These are phyloP conservation scores for Stagonosporopsis cucurbitacearum DNA, from an alignment of 2,329 filamentous ascomycete genomes.

Conservation along the genomic window DNA sequence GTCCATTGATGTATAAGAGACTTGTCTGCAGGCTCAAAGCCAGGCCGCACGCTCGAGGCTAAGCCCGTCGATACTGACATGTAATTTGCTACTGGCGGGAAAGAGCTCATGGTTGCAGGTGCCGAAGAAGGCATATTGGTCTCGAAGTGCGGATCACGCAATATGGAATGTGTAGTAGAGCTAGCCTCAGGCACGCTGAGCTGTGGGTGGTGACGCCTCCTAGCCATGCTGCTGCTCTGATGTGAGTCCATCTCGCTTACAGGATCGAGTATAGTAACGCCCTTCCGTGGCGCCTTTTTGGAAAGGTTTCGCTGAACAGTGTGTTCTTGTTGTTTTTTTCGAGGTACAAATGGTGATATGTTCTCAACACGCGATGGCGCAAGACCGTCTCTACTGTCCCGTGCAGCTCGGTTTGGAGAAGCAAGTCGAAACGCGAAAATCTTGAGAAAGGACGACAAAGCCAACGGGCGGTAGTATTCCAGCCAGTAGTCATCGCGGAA, in stretches of 20 bases:
- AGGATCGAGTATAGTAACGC: conserved; percentile 72
- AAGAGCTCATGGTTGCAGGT: conserved; percentile 24
- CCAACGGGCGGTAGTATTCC: conserved; percentile 91
- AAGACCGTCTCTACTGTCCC: conserved; percentile 76
- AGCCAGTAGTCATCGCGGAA: conserved; percentile 95
- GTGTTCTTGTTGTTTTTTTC: conserved; percentile 60
- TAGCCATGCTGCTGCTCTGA: conserved; percentile 25
- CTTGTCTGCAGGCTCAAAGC: conserved; percentile 70
- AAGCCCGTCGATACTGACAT: conserved; percentile 37
- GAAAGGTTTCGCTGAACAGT: conserved; percentile 66
- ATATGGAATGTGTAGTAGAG: conserved; percentile 51
- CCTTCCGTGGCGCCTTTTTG: conserved; percentile 70
- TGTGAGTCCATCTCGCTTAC: conserved; percentile 48
- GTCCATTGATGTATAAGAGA: conserved; percentile 86
- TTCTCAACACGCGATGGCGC: conserved; percentile 78
- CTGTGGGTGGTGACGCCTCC: conserved; percentile 30
- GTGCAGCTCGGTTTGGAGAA: conserved; percentile 77
- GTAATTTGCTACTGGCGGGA: conserved; percentile 38
- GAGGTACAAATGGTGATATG: conserved; percentile 85
- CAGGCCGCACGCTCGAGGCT: conserved; percentile 32
- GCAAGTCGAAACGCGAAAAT: conserved; percentile 94
- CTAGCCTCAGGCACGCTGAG: conserved; percentile 41
- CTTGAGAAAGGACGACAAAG: conserved; percentile 87
- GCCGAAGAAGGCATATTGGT: conserved; percentile 33
- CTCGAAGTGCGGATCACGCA: conserved; percentile 50